A percentile compares a stretch with the other conserved stretches of the same genome.
Conservation (phyloP, 305 asterid genomes). For the Fraxinus xanthoxyloides region DNA sequence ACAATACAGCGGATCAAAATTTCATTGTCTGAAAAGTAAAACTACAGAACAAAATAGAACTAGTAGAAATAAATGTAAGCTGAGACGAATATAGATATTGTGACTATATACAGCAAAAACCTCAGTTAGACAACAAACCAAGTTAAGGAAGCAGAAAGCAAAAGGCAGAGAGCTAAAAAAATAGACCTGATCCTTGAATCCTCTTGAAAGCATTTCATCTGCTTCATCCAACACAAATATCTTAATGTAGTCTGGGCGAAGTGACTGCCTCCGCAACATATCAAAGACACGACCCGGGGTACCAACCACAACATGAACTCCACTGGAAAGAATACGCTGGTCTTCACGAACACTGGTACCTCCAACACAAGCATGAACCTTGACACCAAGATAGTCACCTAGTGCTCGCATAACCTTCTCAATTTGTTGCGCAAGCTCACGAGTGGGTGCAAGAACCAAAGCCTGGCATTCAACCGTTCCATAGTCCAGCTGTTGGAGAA, state of each 20-base stretch:
- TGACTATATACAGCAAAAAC: not conserved
- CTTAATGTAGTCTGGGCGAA: conserved; percentile 4
- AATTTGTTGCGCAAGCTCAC: conserved; percentile 23
- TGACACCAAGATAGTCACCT: conserved; percentile 23
- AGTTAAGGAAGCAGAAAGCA: not conserved
- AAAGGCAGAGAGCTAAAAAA: not conserved
- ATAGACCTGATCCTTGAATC: conserved; percentile 9
- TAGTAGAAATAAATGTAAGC: not conserved
- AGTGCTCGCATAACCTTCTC: conserved; percentile 25
- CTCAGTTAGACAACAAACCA: not conserved
- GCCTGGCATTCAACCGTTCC: conserved; percentile 17
- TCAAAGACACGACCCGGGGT: conserved; percentile 5
- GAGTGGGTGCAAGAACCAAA: conserved; percentile 22
- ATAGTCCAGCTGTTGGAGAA: conserved; percentile 20
- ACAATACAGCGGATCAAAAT: not conserved
- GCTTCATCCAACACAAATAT: conserved; percentile 2
- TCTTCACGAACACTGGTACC: conserved; percentile 15
- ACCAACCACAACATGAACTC: conserved; percentile 23
- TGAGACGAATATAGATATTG: not conserved
- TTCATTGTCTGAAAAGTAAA: not conserved
- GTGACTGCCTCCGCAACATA: conserved; percentile 3
- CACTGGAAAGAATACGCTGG: conserved; percentile 12
- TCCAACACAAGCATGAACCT: conserved; percentile 22
- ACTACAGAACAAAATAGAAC: not conserved
- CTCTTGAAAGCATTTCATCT: conserved; percentile 15